Percentiles rank a stretch among this genome's conserved stretches.
Evolutionary conservation across 192 early-diverging fungal genomes (phyloP).

Genomic region (Gigaspora rosea): DNA sequence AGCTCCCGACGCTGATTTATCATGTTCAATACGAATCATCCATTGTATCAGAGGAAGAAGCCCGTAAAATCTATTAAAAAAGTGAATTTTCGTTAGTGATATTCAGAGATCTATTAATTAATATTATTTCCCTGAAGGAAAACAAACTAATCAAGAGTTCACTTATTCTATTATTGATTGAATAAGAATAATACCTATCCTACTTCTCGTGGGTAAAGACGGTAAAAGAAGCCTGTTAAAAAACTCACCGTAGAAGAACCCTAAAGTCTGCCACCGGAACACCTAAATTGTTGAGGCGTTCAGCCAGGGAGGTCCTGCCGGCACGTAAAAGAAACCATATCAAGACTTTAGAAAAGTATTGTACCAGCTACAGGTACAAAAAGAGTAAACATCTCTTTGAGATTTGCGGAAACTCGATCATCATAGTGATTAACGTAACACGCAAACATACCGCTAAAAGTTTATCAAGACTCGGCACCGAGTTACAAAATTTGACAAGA

Average conservation of each 20-base stretch:
- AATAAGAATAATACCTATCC: too few relatives aligned
- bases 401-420: too few relatives aligned
- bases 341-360: conserved; percentile 91
- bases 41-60: conserved; percentile 87
- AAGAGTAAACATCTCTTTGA: too few relatives aligned
- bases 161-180: too few relatives aligned
- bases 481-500: conserved; percentile 60
- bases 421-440: background rate
- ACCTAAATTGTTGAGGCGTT: conserved; percentile 77
- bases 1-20: conserved; percentile 59
- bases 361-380: conserved; percentile 64
- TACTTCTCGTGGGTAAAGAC: background rate
- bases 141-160: too few relatives aligned
- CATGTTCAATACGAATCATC: conserved; percentile 75
- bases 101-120: too few relatives aligned
- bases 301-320: conserved; percentile 59
- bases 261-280: conserved; percentile 89
- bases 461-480: conserved; percentile 68
- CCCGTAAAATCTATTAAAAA: conserved; percentile 29
- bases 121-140: too few relatives aligned
- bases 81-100: too few relatives aligned
- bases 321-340: conserved; percentile 73
- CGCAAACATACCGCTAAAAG: conserved; percentile 61
- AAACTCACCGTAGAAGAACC: conserved; percentile 86
- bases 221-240: conserved; percentile 6